Evolutionary conservation across 495 filamentous ascomycete species (phyloP).

Genomic region (Penicillium turbatum): DNA sequence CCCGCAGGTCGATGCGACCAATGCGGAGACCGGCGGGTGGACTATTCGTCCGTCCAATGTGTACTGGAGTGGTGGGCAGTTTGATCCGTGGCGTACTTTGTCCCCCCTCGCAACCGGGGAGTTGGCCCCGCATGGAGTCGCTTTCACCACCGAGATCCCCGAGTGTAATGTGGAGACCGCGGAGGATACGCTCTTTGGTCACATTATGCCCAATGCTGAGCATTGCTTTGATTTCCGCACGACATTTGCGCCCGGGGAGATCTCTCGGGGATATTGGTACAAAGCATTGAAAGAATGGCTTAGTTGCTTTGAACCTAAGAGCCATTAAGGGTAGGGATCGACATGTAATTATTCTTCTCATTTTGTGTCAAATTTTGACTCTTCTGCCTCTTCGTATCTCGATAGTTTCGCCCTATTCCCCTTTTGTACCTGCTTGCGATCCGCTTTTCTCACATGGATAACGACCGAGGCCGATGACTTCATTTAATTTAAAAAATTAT

Average conservation of each 20-base stretch:
- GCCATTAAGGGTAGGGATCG: background rate
- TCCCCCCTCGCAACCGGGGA: slow-evolving; percentile 43
- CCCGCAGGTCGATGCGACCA: slow-evolving; percentile 37
- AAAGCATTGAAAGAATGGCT: slow-evolving; percentile 47
- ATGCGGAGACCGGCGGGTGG: slow-evolving; percentile 51
- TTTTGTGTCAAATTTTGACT: too few relatives aligned
- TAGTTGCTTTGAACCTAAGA: slow-evolving; percentile 33
- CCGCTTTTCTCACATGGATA: slow-evolving; percentile 12
- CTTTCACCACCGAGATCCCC: slow-evolving; percentile 40
- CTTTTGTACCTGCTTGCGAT: slow-evolving; percentile 29
- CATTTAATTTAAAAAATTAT: background rate
- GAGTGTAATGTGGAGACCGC: slow-evolving; percentile 40
- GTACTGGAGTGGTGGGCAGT: slow-evolving; percentile 53
- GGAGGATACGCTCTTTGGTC: slow-evolving; percentile 45
- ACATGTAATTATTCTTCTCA: background rate
- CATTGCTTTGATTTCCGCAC: slow-evolving; percentile 52
- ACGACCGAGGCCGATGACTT: slow-evolving; percentile 15
- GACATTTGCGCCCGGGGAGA: slow-evolving; percentile 23
- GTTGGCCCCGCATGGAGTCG: slow-evolving; percentile 37
- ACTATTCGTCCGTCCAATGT: slow-evolving; percentile 53
- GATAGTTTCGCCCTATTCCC: slow-evolving; percentile 11
- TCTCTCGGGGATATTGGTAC: slow-evolving; percentile 34
- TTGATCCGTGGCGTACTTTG: slow-evolving; percentile 56
- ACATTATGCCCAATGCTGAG: slow-evolving; percentile 43
- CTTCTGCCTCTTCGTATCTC: background rate